Conservation (phyloP, 768 basidiomycete genomes). For the Lactarius indigo region DNA sequence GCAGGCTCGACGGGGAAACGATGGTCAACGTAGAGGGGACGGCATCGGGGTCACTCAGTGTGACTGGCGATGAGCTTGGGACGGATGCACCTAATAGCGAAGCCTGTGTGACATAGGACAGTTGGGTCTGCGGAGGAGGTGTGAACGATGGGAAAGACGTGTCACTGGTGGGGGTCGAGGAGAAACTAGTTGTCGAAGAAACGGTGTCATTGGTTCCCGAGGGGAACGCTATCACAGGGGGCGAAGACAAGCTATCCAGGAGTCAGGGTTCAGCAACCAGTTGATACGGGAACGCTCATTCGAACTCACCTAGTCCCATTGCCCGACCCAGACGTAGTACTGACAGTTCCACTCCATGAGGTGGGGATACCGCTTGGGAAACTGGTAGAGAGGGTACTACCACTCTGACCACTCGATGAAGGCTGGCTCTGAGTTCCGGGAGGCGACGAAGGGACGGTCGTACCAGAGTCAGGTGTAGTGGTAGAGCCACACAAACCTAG, state of each 20-base stretch:
- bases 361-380: background rate
- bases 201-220: background rate
- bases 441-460: background rate
- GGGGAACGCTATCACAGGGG: constrained; percentile 22
- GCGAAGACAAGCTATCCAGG: constrained; percentile 3
- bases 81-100: constrained; percentile 34
- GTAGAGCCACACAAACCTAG: constrained; percentile 1
- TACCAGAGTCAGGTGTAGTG: background rate
- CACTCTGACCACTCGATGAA: background rate
- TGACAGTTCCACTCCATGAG: background rate
- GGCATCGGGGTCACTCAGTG: constrained; percentile 41
- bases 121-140: constrained; percentile 33
- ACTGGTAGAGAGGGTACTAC: background rate
- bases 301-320: constrained; percentile 1
- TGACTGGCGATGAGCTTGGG: constrained; percentile 24
- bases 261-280: background rate
- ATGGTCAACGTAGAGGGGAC: constrained; percentile 32
- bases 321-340: background rate
- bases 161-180: constrained; percentile 17
- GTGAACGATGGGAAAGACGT: constrained; percentile 23
- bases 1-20: constrained; percentile 17
- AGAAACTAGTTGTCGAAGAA: background rate
- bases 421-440: background rate
- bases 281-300: background rate
- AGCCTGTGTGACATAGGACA: constrained; percentile 36